A percentile compares a stretch with the other conserved stretches of the same genome.
Evolutionary conservation across 2,329 filamentous ascomycete species (phyloP).

Genomic region (Colletotrichum godetiae): DNA sequence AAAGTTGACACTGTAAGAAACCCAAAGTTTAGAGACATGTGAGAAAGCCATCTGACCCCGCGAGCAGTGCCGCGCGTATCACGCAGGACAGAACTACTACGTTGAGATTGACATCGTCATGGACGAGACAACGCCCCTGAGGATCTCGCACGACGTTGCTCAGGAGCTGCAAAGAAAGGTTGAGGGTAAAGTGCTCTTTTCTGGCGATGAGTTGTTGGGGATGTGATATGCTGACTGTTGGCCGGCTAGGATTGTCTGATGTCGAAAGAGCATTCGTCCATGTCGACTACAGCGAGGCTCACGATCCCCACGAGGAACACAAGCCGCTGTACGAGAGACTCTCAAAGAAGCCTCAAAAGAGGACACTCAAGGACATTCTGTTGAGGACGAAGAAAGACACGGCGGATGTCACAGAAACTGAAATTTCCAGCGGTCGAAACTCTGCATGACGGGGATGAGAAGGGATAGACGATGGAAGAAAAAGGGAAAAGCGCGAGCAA

Average conservation of each 20-base stretch:
- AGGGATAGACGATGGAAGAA: not conserved
- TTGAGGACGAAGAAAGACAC: constrained; percentile 34
- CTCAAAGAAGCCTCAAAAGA: constrained; percentile 39
- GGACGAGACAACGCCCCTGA: constrained; percentile 64
- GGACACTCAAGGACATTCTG: constrained; percentile 48
- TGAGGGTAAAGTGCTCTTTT: constrained; percentile 53
- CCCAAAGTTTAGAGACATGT: not conserved
- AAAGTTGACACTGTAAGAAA: constrained; percentile 66
- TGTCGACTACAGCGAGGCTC: constrained; percentile 54
- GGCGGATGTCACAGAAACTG: constrained; percentile 15
- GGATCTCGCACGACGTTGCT: constrained; percentile 69
- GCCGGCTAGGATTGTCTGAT: constrained; percentile 42
- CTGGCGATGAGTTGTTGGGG: not conserved
- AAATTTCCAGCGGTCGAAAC: constrained; percentile 10
- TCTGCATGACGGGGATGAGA: not conserved
- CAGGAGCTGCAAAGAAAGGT: constrained; percentile 71
- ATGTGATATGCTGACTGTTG: not conserved
- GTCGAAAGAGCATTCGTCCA: constrained; percentile 60
- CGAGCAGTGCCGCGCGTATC: constrained; percentile 65
- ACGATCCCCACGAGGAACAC: constrained; percentile 50
- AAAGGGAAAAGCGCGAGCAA: not conserved
- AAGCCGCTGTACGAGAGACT: constrained; percentile 52
- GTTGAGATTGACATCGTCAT: constrained; percentile 73
- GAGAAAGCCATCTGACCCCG: constrained; percentile 23
- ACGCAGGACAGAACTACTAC: constrained; percentile 70